A percentile compares a stretch with the other conserved stretches of the same genome.
These are phyloP conservation scores for Talaromyces thailandensis DNA, from an alignment of 495 filamentous ascomycete species.

Conservation along the genomic window DNA sequence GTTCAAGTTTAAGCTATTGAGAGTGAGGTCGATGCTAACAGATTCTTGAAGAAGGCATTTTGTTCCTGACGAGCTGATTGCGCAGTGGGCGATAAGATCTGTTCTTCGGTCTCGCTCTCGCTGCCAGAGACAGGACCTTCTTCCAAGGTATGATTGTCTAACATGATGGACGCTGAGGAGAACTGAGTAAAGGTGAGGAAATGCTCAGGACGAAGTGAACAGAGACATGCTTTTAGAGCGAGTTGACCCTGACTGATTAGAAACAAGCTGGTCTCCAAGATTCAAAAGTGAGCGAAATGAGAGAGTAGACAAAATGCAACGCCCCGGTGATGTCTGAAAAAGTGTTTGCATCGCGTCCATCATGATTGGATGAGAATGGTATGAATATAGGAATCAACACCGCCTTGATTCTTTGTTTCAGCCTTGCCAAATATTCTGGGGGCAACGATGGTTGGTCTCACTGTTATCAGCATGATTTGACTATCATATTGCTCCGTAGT, in stretches of 20 bases:
- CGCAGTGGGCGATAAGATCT: not conserved
- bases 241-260: not conserved
- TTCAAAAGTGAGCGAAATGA: not conserved
- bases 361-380: not conserved
- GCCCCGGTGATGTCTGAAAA: not conserved
- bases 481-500: not conserved
- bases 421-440: not conserved
- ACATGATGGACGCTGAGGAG: not conserved
- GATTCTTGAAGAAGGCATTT: not conserved
- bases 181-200: not conserved
- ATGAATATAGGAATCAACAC: not conserved
- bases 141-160: not conserved
- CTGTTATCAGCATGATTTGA: not conserved
- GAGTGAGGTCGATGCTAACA: conserved; percentile 11
- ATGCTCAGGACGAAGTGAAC: not conserved
- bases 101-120: not conserved
- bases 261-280: not conserved
- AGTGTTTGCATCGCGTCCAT: not conserved
- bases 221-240: not conserved
- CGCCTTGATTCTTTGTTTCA: not conserved
- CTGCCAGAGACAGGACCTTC: not conserved
- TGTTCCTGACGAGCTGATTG: conserved; percentile 9
- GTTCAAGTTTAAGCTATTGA: not conserved
- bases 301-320: not conserved
- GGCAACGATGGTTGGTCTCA: not conserved